Evolutionary conservation across 2,329 filamentous ascomycete species (phyloP), one percentile per base, ranked within the genome.

Genomic region (Talaromyces piceae): DNA sequence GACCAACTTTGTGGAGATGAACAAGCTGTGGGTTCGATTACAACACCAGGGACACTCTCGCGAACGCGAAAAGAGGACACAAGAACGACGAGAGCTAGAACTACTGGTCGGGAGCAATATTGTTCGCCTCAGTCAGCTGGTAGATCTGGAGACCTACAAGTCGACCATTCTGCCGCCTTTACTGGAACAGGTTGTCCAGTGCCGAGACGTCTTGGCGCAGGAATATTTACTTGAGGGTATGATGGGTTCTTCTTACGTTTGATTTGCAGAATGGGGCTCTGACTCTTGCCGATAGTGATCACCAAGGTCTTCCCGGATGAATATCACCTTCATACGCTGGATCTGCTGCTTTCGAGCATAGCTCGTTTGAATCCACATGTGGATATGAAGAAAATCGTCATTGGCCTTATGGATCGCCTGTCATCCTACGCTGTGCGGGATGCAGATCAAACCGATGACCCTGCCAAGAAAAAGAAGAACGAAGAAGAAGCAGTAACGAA

Each of bases 1-100:
- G 64, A 98, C 93, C 54, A 98, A 98, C 64, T 98, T 98, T 65
- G 93, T 98, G 60, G 93, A 98, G 73, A 98, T 98, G 93, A 98
- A 98, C 74, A 98, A 98, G 78, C 79, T 98, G 28, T 98, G 93
- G 93, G 93, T 98, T 56, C 85, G 93, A 41, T 75, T 97, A 64
- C 93, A 98, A 68, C 93, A 98, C 69, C 93, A 98, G 67, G 93
- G 93, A 23, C 93, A 96, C 66, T 98, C 93, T 33, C 81, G 91
- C 62, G 93, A 98, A 71, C 80, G 93, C 48, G 93, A 98, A 57
- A 86, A 94, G 73, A 80, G 93, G 61, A 95, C 90, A 52, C 90
- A 93, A 63, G 93, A 98, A 73, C 80, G 93, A 61, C 91, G 94
- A 68, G 94, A 98, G 73, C 76, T 98, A 50, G 93, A 98, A 73